Evolutionary conservation across 352 stramenopile genomes (phyloP), one percentile per base, ranked within the genome.

Genomic region (Phytophthora capsici): DNA sequence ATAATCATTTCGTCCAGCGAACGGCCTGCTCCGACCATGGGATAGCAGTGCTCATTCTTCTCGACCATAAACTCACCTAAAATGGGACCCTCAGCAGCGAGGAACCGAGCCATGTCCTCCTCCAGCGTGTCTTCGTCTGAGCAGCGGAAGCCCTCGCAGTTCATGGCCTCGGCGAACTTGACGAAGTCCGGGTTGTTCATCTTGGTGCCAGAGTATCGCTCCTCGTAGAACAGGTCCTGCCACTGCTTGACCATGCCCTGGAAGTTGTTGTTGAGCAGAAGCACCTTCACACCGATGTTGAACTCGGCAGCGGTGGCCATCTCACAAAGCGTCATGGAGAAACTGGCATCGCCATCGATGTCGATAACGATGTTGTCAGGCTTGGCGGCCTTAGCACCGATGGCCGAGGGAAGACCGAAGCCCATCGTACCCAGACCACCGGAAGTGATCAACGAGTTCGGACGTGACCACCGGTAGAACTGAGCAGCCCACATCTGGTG

Each of bases 181-280:
- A 89, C 79, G 63, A 98, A 99, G 68, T 98, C 86, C 7, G 96
- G 96, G 78, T 98, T 98, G 64, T 88, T 93, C 90, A 97, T 96
- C 52, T 81, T 69, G 17, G 90, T 96, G 23, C 76, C 77, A 52
- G 91, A 96, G 75, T 98, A 98, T 34, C 95, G 90, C 73, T 98
- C 86, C 43, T 98, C 89, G 78, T 99, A 98, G 71, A 99, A 99
- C 58, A 98, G 82, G 59, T 97, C 89, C 75, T 99, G 95, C 96
- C 96, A 99, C 75, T 98, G 96, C 83, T 98, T 98, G 52, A 99
- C 96, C 96, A 99, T 99, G 71, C 97, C 97, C 82, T 98, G 96
- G 67, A 94, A 96, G 69, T 98, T 86, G 73, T 99, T 99, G 73
- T 99, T 98, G 25, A 99, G 77, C 63, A 99, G 82, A 49, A 99